Conservation (phyloP, 129 eudicot genomes). For the Ambrosia artemisiifolia region DNA sequence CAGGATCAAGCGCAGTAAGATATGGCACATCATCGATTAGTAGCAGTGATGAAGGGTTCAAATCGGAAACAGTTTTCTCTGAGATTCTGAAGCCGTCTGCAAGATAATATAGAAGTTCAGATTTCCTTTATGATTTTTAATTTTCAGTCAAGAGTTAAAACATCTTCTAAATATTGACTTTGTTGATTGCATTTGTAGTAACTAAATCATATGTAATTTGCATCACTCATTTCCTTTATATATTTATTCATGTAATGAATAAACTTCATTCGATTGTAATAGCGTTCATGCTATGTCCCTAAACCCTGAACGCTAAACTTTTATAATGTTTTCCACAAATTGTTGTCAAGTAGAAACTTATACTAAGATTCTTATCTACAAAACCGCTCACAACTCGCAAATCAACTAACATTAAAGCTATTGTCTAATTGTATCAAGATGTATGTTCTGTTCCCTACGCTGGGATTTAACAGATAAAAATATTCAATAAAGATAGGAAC, state of each 20-base stretch:
- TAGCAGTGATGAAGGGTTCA: slow-evolving; percentile 22
- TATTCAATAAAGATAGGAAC: neutral
- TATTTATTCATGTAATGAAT: neutral
- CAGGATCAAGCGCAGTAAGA: slow-evolving; percentile 12
- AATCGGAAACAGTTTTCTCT: slow-evolving; percentile 31
- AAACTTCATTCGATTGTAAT: neutral
- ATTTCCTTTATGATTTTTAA: neutral
- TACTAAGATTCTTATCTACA: neutral
- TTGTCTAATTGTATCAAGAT: neutral
- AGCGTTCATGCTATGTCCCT: neutral
- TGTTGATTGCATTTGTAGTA: slow-evolving; percentile 4
- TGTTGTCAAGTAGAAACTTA: neutral
- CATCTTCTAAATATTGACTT: neutral
- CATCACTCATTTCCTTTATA: neutral
- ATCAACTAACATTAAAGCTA: neutral
- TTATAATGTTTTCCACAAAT: neutral
- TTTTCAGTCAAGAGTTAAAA: neutral
- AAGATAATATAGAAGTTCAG: slow-evolving; percentile 14
- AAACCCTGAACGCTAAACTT: neutral
- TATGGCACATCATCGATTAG: slow-evolving; percentile 14
- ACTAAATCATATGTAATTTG: neutral
- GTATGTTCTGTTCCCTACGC: neutral
- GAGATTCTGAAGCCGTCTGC: slow-evolving; percentile 24
- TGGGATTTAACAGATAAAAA: neutral
- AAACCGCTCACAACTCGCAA: neutral